A percentile compares a stretch with the other conserved stretches of the same genome.
Conservation (phyloP, 2,329 filamentous ascomycete genomes). For the Calonectria hongkongensis region DNA sequence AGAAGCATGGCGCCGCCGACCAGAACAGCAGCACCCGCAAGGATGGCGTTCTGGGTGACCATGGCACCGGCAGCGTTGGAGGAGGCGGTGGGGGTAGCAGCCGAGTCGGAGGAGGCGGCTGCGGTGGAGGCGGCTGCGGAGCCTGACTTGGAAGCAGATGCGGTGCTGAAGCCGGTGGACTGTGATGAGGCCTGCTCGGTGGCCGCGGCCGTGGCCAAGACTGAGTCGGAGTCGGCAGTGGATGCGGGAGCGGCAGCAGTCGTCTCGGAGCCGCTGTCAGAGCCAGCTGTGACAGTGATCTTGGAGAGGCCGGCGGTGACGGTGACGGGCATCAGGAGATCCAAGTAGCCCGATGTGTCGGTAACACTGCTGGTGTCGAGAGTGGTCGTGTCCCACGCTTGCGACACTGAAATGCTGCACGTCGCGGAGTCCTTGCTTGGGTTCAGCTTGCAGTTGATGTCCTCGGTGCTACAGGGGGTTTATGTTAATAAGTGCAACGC, state of each 20-base stretch:
- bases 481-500: slow-evolving; percentile 12
- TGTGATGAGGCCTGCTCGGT: slow-evolving; percentile 14
- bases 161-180: slow-evolving; percentile 25
- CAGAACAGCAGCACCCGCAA: slow-evolving; percentile 60
- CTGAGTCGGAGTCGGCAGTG: slow-evolving; percentile 22
- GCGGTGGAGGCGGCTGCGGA: slow-evolving; percentile 1
- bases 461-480: slow-evolving; percentile 42
- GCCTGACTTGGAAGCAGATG: slow-evolving; percentile 23
- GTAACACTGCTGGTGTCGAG: slow-evolving; percentile 23
- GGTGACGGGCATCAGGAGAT: slow-evolving; percentile 56
- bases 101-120: slow-evolving; percentile 34
- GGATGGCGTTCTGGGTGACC: slow-evolving; percentile 59
- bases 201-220: slow-evolving; percentile 26
- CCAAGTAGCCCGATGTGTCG: slow-evolving; percentile 47
- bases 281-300: slow-evolving; percentile 46
- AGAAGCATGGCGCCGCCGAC: slow-evolving; percentile 61
- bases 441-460: slow-evolving; percentile 53
- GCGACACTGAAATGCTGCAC: slow-evolving; percentile 48
- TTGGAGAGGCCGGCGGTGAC: slow-evolving; percentile 63
- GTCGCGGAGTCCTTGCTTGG: slow-evolving; percentile 49
- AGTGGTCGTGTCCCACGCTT: slow-evolving; percentile 19
- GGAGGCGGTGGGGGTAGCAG: slow-evolving; percentile 44
- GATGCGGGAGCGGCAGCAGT: slow-evolving; percentile 43
- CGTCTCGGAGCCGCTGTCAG: slow-evolving; percentile 37
- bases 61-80: slow-evolving; percentile 58